Evolutionary conservation across 1,284 basidiomycete species (phyloP).

Genomic region (Cutaneotrichosporon curvatum): DNA sequence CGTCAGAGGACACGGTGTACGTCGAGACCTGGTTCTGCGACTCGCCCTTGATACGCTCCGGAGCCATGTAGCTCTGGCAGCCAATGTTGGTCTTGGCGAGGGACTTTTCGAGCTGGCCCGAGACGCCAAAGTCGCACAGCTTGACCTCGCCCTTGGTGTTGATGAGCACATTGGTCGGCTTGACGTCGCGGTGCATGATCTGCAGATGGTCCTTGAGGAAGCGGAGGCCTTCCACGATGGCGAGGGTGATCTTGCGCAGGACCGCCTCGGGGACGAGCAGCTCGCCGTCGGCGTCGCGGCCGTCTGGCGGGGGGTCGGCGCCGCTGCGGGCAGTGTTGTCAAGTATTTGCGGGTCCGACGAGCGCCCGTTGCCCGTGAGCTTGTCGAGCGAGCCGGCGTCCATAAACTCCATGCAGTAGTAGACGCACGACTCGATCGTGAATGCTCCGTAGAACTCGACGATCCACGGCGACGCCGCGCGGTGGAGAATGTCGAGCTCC

Average conservation of each 20-base stretch:
- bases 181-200: conserved; percentile 91
- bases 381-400: conserved; percentile 91
- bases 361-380: conserved; percentile 53
- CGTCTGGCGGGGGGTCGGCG: neutral
- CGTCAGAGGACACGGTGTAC: conserved; percentile 94
- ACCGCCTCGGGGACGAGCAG: conserved; percentile 69
- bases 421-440: conserved; percentile 96
- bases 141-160: conserved; percentile 86
- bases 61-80: conserved; percentile 99
- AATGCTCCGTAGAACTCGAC: conserved; percentile 99
- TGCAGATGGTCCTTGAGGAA: conserved; percentile 95
- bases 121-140: conserved; percentile 96
- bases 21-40: conserved; percentile 77
- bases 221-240: conserved; percentile 83
- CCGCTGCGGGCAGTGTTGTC: no score
- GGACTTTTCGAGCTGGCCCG: conserved; percentile 91
- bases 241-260: conserved; percentile 71
- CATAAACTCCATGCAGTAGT: conserved; percentile 99
- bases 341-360: conserved; percentile 1
- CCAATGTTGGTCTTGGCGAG: conserved; percentile 98
- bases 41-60: conserved; percentile 92
- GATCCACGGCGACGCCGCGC: conserved; percentile 81
- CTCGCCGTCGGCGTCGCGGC: conserved; percentile 11
- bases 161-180: conserved; percentile 93
- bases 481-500: conserved; percentile 96